These are phyloP conservation scores for Fraxinus albicans DNA, from an alignment of 305 asterid genomes.

Conservation along the genomic window DNA sequence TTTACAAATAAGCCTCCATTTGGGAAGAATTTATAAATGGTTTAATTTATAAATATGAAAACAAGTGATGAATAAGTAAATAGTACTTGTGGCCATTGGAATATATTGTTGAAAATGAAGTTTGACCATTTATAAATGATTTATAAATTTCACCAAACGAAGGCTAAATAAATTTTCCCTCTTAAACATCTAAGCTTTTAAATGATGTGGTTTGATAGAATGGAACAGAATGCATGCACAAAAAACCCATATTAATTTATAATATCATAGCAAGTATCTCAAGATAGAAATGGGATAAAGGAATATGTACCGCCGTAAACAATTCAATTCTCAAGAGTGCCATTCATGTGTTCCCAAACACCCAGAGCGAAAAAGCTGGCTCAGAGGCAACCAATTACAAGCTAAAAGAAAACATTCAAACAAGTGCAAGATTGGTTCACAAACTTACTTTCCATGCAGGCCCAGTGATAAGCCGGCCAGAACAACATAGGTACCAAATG, in stretches of 20 bases:
- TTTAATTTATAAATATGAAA: background rate
- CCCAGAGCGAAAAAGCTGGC: background rate
- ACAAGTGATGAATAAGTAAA: background rate
- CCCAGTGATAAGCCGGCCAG: constrained; percentile 50
- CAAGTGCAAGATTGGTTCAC: background rate
- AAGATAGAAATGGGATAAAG: background rate
- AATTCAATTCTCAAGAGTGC: background rate
- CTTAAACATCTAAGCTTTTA: background rate
- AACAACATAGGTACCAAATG: constrained; percentile 50
- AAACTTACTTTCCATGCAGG: constrained; percentile 44
- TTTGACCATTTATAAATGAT: background rate
- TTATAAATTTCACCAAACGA: background rate
- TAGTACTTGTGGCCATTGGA: background rate
- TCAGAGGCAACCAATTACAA: background rate
- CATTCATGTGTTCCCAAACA: background rate
- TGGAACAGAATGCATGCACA: background rate
- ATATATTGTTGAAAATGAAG: background rate
- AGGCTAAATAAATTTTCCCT: background rate
- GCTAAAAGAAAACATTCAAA: background rate
- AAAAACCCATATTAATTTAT: background rate
- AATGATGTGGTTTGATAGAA: background rate
- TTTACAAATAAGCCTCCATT: background rate
- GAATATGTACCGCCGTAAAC: background rate
- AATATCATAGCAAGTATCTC: background rate
- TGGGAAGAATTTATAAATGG: background rate